Percentiles rank a stretch among this genome's conserved stretches.
Conservation (phyloP, 129 eudicot genomes). For the Helichrysum umbraculigerum region DNA sequence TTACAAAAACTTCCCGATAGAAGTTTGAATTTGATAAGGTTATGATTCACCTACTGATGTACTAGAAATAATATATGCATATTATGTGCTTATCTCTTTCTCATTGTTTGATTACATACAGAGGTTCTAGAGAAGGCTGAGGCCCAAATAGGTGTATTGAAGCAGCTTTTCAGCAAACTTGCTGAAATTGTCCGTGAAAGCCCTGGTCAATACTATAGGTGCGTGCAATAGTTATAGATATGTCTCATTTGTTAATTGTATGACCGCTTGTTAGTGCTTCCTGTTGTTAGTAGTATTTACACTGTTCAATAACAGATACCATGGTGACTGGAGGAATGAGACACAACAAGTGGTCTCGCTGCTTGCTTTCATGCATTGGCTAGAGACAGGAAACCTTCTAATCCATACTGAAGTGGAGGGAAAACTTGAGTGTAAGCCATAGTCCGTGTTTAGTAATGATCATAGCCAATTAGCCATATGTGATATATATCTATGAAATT, state of each 20-base stretch:
- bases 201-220: conserved; percentile 92
- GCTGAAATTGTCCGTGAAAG: conserved; percentile 68
- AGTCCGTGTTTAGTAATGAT: neutral
- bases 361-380: conserved; percentile 80
- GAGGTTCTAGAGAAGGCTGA: conserved; percentile 83
- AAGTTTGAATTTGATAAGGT: neutral
- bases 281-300: neutral
- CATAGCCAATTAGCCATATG: neutral
- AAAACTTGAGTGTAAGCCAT: conserved; percentile 67
- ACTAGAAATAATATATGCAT: neutral
- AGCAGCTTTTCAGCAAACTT: conserved; percentile 53
- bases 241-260: neutral
- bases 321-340: conserved; percentile 94
- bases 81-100: neutral
- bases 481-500: neutral
- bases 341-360: conserved; percentile 77
- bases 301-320: conserved; percentile 50
- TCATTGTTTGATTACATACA: conserved; percentile 19
- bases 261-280: neutral
- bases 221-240: conserved; percentile 17
- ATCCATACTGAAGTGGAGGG: conserved; percentile 78
- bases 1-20: neutral
- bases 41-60: conserved; percentile 1
- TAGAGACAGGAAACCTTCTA: conserved; percentile 83
- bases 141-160: conserved; percentile 58